Percentiles rank a stretch among this genome's conserved stretches.
Evolutionary conservation across 179 eudicot genomes (phyloP).

Genomic region (Silene noctiflora): DNA sequence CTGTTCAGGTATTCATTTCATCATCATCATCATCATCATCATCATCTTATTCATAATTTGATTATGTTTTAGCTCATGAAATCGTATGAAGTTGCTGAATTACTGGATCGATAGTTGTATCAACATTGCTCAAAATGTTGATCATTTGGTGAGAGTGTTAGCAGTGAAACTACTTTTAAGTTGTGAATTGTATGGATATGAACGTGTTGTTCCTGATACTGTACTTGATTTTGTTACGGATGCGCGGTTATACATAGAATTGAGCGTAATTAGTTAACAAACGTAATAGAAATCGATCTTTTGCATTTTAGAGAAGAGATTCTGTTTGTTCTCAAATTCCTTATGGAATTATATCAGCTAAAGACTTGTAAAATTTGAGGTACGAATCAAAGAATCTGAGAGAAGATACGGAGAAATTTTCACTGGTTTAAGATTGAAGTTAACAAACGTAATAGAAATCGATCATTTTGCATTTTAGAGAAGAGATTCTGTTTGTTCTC

Average conservation of each 20-base stretch:
- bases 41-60: no score
- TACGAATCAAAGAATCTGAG: background rate
- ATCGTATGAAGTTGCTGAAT: background rate
- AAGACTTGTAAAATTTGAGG: background rate
- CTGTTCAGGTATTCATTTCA: conserved; percentile 63
- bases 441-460: background rate
- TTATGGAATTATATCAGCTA: background rate
- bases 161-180: background rate
- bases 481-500: background rate
- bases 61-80: no score
- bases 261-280: background rate
- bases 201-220: background rate
- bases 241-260: background rate
- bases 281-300: background rate
- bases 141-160: background rate
- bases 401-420: background rate
- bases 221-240: background rate
- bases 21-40: background rate
- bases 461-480: background rate
- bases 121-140: background rate
- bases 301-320: background rate
- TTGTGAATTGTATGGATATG: background rate
- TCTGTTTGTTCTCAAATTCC: no score
- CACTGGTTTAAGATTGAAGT: no score
- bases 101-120: background rate